Evolutionary conservation across 257 asterid species (phyloP).

Genomic region (Plectranthus barbatus): DNA sequence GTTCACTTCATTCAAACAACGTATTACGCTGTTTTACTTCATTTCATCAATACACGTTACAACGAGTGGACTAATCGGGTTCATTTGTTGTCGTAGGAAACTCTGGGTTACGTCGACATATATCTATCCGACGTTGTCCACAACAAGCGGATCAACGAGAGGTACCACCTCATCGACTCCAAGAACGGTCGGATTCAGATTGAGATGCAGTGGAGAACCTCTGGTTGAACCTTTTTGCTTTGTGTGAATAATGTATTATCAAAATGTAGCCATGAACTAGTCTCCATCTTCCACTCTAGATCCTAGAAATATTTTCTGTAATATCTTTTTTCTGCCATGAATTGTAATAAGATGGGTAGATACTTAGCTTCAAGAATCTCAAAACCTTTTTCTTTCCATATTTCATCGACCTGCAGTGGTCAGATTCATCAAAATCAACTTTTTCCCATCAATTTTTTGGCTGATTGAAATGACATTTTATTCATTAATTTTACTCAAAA

Average conservation of each 20-base stretch:
- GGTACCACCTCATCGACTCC: slow-evolving; percentile 88
- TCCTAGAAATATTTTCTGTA: background rate
- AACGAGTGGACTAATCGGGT: too few species aligned
- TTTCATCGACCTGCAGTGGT: background rate
- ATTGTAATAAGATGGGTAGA: background rate
- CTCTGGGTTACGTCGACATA: slow-evolving; percentile 65
- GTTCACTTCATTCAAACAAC: too few species aligned
- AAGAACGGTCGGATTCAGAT: slow-evolving; percentile 87
- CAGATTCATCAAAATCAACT: background rate
- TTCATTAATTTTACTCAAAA: background rate
- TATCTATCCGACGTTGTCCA: slow-evolving; percentile 61
- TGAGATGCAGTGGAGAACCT: slow-evolving; percentile 94
- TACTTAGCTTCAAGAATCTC: background rate
- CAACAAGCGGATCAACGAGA: slow-evolving; percentile 88
- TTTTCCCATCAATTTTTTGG: background rate
- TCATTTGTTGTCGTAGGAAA: slow-evolving; percentile 36
- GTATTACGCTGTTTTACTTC: too few species aligned
- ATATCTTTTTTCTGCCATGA: background rate
- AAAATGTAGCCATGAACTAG: background rate
- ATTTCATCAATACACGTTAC: too few species aligned
- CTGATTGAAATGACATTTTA: background rate
- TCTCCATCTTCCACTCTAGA: background rate
- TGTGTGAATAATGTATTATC: slow-evolving; percentile 15
- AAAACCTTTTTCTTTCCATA: background rate
- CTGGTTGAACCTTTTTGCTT: slow-evolving; percentile 22